phyloP scores from a whole-genome alignment of 495 filamentous ascomycete species.

The Neurospora africana region DNA sequence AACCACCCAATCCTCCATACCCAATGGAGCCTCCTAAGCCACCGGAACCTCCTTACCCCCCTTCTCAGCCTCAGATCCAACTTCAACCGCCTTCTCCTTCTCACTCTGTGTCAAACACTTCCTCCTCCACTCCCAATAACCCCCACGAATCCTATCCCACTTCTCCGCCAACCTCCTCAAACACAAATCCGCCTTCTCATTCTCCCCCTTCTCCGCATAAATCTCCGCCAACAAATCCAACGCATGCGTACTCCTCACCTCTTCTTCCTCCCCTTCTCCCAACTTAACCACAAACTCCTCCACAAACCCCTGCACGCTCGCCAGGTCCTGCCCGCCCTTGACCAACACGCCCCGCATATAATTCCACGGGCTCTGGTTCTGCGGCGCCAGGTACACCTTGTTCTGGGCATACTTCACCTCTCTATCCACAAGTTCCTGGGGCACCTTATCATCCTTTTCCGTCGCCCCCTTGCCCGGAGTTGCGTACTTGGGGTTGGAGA shows the following conservation, averaged over 20 bases:
- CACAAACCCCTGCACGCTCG: slow-evolving; percentile 53
- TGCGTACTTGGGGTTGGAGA: slow-evolving; percentile 47
- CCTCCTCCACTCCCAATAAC: slow-evolving; percentile 85
- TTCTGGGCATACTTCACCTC: slow-evolving; percentile 64
- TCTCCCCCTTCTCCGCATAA: slow-evolving; percentile 50
- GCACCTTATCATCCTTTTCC: slow-evolving; percentile 38
- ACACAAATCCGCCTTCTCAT: slow-evolving; percentile 49
- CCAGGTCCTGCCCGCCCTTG: slow-evolving; percentile 48
- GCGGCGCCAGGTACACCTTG: slow-evolving; percentile 67
- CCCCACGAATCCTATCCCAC: slow-evolving; percentile 82
- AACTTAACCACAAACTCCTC: slow-evolving; percentile 49
- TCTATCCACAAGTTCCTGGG: slow-evolving; percentile 54
- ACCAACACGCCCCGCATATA: slow-evolving; percentile 71
- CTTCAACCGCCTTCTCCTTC: not conserved
- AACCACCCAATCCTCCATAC: not conserved
- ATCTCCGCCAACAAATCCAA: slow-evolving; percentile 82
- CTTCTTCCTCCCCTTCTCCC: slow-evolving; percentile 32
- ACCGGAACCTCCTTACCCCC: not conserved
- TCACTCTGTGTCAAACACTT: slow-evolving; percentile 13
- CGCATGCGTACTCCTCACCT: slow-evolving; percentile 71
- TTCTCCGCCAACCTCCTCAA: slow-evolving; percentile 65
- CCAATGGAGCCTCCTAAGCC: not conserved
- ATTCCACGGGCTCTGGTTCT: slow-evolving; percentile 90
- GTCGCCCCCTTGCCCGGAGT: slow-evolving; percentile 38
- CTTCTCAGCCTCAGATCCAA: not conserved